Base-by-base conservation (phyloP, 202 grass and related monocot species). In the Cymbopogon flexuosus region DNA sequence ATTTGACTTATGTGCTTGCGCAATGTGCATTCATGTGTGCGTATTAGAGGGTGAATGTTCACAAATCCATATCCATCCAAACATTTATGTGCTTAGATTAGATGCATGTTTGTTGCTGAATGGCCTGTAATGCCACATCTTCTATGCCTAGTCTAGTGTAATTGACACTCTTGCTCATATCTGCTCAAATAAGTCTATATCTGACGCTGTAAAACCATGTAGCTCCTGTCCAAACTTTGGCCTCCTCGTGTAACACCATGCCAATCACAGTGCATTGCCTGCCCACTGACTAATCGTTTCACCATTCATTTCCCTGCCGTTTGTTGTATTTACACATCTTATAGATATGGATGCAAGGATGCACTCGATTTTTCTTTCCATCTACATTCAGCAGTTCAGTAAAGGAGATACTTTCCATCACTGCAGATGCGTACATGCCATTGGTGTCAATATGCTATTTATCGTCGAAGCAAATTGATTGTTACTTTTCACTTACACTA, bases 351-450 rank as follows among this genome's bases (percentile, higher is more conserved):
- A 73, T 43, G 29, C 27, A 70, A 62, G 39, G 19, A 45, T 31
- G 45, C 56, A 52, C 33, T 21, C 65, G 3, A 47, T 31, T 33
- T 83, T 87, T 83, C 39, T 87, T 60, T 46, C 18, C 29, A 56
- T 31, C 6, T 22, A 8, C 57, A 27, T 19, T 33, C 31, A 49
- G 16, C 62, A 62, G 11, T 47, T 61, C 5, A 46, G 60, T 46
- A 7, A 37, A 58, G 24, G 23, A 42, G 15, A 74, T 52, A 64
- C 6, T 87, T 72, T 29, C 8, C 51, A 15, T 65, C 23, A 35
- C 49, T 62, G 60, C 61, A 59, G 40, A 66, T 45, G 37, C 10
- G 1, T 58, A 61, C 41, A 70, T 56, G 34, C 12, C 42, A 78
- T 72, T 54, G 12, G 23, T 18, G 7, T 71, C 23, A 71, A 18